Conservation (phyloP, 495 filamentous ascomycete genomes). For the Echria macrotheca region DNA sequence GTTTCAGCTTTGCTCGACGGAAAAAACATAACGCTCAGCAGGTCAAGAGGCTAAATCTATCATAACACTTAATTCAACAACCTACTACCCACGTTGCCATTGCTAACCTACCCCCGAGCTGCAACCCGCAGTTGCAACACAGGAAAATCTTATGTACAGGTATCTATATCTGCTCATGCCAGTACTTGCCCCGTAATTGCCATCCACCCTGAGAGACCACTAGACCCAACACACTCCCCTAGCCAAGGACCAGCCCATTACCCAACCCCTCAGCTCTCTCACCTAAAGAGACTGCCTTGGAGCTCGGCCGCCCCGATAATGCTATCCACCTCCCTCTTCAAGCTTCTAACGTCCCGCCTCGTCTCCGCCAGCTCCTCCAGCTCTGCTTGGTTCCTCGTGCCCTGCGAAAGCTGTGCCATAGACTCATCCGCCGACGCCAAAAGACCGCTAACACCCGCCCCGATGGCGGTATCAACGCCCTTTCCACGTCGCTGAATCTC, state of each 20-base stretch:
- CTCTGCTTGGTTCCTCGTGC: slow-evolving; percentile 20
- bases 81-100: too few relatives aligned
- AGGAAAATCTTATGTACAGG: slow-evolving; percentile 3
- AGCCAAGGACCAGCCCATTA: too few relatives aligned
- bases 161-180: neutral
- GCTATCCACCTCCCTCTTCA: slow-evolving; percentile 27
- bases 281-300: slow-evolving; percentile 22
- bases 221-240: too few relatives aligned
- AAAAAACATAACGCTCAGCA: too few relatives aligned
- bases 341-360: slow-evolving; percentile 12
- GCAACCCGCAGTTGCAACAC: too few relatives aligned
- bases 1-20: too few relatives aligned
- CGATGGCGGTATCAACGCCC: slow-evolving; percentile 28
- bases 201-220: too few relatives aligned
- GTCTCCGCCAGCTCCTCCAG: slow-evolving; percentile 27
- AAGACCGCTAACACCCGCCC: slow-evolving; percentile 38
- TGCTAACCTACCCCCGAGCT: too few relatives aligned
- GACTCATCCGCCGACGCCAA: slow-evolving; percentile 35
- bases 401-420: slow-evolving; percentile 19
- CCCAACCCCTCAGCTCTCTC: neutral
- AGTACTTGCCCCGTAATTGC: neutral
- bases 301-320: slow-evolving; percentile 14
- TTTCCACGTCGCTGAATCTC: slow-evolving; percentile 36
- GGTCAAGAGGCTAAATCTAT: too few relatives aligned
- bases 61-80: too few relatives aligned